Base-by-base conservation (phyloP, 2,329 filamentous ascomycete genomes). In the Aspergillus jensenii region DNA sequence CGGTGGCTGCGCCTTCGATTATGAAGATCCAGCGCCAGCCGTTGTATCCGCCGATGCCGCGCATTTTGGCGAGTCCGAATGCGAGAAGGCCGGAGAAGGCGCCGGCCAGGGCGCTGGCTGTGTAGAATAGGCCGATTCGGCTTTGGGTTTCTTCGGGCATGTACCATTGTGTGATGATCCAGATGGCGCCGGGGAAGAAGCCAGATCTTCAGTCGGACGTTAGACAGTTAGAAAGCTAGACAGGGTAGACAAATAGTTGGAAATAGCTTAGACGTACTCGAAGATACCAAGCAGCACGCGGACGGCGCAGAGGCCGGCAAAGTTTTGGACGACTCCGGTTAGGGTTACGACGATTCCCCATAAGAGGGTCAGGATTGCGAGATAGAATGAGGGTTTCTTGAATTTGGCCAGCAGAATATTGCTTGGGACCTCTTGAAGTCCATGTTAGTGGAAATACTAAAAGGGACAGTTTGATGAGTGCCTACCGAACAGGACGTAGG, bases 81-180 rank as follows among this genome's bases (percentile, higher is more conserved):
- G 91, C 91, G 14, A 96, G 81, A 0, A 96, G 82, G 7, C 90
- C 91, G 41, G 90, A 90, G 67, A 96, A 96, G 0, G 91, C 90
- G 1, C 90, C 90, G 1, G 90, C 87, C 0, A 93, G 75, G 1
- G 90, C 89, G 0, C 90, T 90, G 0, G 89, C 88, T 0, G 87
- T 90, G 78, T 93, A 93, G 78, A 92, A 92, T 60, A 90, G 84
- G 19, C 89, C 88, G 49, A 88, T 84, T 31, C 90, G 84, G 25
- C 90, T 81, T 52, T 89, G 90, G 55, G 93, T 87, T 67, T 93
- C 90, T 27, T 81, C 84, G 44, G 90, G 81, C 71, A 84, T 88
- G 68, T 93, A 95, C 90, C 90, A 95, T 33, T 63, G 64, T 11
- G 64, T 64, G 40, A 63, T 59, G 23, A 68, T 55, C 27, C 67